phyloP scores from a whole-genome alignment of 441 rosid genomes.

The Kokia cookei region DNA sequence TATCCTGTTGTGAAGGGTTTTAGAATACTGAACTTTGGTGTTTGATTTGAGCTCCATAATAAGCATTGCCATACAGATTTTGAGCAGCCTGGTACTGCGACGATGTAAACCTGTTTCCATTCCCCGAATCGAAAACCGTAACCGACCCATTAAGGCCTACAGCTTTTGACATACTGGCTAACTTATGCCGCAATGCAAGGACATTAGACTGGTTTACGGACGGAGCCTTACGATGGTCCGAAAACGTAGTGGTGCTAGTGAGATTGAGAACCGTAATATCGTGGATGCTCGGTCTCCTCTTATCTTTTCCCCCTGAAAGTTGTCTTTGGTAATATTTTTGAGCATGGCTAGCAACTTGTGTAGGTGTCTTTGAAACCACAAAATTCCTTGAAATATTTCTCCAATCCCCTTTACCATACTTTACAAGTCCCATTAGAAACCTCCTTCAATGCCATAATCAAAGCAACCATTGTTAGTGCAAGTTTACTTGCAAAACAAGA shows the following conservation, averaged over 20 bases:
- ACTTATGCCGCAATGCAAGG: conserved; percentile 20
- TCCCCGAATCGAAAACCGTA: conserved; percentile 21
- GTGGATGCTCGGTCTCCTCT: conserved; percentile 69
- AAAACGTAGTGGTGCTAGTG: conserved; percentile 11
- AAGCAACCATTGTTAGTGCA: background rate
- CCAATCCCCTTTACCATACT: conserved; percentile 87
- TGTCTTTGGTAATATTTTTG: conserved; percentile 76
- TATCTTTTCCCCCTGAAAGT: conserved; percentile 53
- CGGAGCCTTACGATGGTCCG: conserved; percentile 24
- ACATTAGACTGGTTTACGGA: conserved; percentile 25
- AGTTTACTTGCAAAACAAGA: background rate
- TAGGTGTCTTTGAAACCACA: conserved; percentile 57
- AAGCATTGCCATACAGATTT: conserved; percentile 23
- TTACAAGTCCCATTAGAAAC: conserved; percentile 58
- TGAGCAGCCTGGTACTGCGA: conserved; percentile 24
- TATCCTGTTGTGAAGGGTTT: conserved; percentile 14
- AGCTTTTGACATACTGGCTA: conserved; percentile 14
- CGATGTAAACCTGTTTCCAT: conserved; percentile 21
- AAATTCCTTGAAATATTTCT: conserved; percentile 64
- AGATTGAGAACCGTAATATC: conserved; percentile 59
- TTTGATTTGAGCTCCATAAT: conserved; percentile 22
- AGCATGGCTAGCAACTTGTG: conserved; percentile 78
- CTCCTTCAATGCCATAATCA: conserved; percentile 32
- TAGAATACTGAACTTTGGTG: conserved; percentile 28
- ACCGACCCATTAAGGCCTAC: conserved; percentile 16